These are phyloP conservation scores for Aaosphaeria pasadenensis DNA, from an alignment of 2,329 filamentous ascomycete species.

Conservation along the genomic window DNA sequence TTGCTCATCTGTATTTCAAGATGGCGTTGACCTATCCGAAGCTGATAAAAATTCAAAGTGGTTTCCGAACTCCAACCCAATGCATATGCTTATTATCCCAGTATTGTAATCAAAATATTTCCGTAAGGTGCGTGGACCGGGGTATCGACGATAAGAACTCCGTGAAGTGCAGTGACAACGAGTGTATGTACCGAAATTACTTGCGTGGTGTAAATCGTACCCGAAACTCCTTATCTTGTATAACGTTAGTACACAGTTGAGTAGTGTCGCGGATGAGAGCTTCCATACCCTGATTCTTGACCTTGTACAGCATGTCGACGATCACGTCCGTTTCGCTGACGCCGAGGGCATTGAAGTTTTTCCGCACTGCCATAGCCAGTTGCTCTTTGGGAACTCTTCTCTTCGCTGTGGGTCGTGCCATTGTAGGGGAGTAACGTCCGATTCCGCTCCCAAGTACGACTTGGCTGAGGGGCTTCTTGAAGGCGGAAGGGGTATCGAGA, in stretches of 20 bases:
- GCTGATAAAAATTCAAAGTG: conserved; percentile 6
- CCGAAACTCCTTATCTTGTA: conserved; percentile 46
- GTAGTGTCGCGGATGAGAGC: too few relatives aligned
- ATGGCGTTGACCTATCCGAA: conserved; percentile 1
- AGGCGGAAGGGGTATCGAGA: conserved; percentile 68
- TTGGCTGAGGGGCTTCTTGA: conserved; percentile 51
- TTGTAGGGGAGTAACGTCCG: conserved; percentile 71
- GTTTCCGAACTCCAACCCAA: conserved; percentile 25
- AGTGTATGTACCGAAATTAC: conserved; percentile 13
- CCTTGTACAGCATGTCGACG: conserved; percentile 73
- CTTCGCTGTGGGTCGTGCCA: conserved; percentile 63
- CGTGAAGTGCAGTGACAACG: conserved; percentile 21
- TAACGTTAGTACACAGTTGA: neutral
- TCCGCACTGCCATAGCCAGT: conserved; percentile 68
- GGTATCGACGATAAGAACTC: conserved; percentile 33
- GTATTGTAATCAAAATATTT: conserved; percentile 6
- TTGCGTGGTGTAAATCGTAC: conserved; percentile 43
- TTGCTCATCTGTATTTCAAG: neutral
- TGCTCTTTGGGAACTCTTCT: conserved; percentile 69
- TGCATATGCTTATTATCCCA: conserved; percentile 27
- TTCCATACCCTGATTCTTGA: conserved; percentile 54
- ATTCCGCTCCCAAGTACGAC: conserved; percentile 58
- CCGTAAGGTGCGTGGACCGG: conserved; percentile 14
- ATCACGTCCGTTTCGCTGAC: conserved; percentile 81
- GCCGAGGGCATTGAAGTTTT: conserved; percentile 78